Percentiles rank a stretch among this genome's conserved stretches.
These are phyloP conservation scores for Starmerella bombicola DNA, from an alignment of 805 yeast genomes.

Conservation along the genomic window DNA sequence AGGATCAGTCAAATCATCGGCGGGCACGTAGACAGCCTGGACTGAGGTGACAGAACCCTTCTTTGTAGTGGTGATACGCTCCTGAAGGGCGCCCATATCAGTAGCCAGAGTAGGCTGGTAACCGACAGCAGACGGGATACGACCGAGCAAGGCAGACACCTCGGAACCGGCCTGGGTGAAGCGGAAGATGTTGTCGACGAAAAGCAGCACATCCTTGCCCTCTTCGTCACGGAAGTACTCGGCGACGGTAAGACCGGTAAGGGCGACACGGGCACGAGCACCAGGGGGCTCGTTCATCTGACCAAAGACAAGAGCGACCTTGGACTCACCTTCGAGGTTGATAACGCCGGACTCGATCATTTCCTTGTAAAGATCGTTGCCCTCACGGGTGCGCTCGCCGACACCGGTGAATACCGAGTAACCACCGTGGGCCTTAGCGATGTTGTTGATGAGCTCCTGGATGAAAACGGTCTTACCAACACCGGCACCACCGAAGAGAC, in stretches of 20 bases:
- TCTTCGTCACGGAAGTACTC: constrained; percentile 99
- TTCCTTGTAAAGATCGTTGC: constrained; percentile 99
- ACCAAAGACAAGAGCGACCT: constrained; percentile 98
- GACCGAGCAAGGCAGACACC: constrained; percentile 98
- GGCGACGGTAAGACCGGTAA: constrained; percentile 98
- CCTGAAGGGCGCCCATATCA: constrained; percentile 99
- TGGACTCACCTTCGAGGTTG: constrained; percentile 98
- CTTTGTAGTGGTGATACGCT: constrained; percentile 98
- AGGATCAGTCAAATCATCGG: constrained; percentile 99
- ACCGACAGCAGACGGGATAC: constrained; percentile 99
- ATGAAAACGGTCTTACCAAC: constrained; percentile 99
- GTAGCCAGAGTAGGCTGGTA: constrained; percentile 99
- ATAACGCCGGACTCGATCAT: constrained; percentile 99
- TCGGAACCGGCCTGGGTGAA: constrained; percentile 99
- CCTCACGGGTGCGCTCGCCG: constrained; percentile 99
- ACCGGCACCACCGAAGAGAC: constrained; percentile 99
- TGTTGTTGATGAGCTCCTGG: constrained; percentile 98
- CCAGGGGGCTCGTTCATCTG: constrained; percentile 99
- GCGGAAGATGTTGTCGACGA: constrained; percentile 99
- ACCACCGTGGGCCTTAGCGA: constrained; percentile 99
- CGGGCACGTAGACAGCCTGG: constrained; percentile 99
- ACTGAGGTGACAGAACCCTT: constrained; percentile 99
- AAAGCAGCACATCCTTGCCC: constrained; percentile 99
- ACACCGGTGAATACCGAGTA: constrained; percentile 99
- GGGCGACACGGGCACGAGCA: constrained; percentile 99